phyloP scores from a whole-genome alignment of 352 stramenopile genomes.

The Pythium sukuiense region DNA sequence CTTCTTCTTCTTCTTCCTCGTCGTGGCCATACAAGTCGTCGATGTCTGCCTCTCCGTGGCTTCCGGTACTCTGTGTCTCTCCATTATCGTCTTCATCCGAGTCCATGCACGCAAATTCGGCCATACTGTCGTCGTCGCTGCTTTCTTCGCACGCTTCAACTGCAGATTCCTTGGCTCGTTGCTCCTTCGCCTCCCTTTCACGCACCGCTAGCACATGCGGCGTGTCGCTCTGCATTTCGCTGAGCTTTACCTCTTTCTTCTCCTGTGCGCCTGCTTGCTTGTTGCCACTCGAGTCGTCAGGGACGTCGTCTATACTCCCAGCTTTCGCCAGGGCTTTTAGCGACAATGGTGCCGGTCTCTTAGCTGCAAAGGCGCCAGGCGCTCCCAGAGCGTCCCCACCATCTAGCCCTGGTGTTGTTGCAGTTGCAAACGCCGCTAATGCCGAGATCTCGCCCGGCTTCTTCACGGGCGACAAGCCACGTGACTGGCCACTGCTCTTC shows the following conservation, averaged over 20 bases:
- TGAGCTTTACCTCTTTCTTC: background rate
- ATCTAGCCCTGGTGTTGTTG: background rate
- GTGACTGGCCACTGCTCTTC: background rate
- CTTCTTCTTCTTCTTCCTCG: constrained; percentile 3
- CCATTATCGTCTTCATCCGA: constrained; percentile 6
- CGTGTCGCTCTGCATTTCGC: background rate
- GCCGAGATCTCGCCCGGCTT: constrained; percentile 6
- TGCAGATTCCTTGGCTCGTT: background rate
- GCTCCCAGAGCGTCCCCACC: too few relatives aligned
- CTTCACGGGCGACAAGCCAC: background rate
- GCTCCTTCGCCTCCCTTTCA: constrained; percentile 2
- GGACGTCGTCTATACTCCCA: background rate
- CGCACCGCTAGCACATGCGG: too few relatives aligned
- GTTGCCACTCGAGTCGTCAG: background rate
- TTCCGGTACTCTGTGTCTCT: background rate
- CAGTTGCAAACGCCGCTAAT: constrained; percentile 19
- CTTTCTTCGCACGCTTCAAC: background rate
- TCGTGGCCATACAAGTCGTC: constrained; percentile 21
- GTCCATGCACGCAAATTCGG: constrained; percentile 23
- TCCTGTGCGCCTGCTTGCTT: background rate
- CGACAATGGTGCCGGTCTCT: background rate
- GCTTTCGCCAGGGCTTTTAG: background rate
- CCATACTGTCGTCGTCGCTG: constrained; percentile 10
- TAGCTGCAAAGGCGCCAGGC: background rate
- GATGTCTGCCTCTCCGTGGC: background rate